Percentiles rank a stretch among this genome's conserved stretches.
phyloP scores from a whole-genome alignment of 1,284 basidiomycete genomes.

The Fomes fomentarius region DNA sequence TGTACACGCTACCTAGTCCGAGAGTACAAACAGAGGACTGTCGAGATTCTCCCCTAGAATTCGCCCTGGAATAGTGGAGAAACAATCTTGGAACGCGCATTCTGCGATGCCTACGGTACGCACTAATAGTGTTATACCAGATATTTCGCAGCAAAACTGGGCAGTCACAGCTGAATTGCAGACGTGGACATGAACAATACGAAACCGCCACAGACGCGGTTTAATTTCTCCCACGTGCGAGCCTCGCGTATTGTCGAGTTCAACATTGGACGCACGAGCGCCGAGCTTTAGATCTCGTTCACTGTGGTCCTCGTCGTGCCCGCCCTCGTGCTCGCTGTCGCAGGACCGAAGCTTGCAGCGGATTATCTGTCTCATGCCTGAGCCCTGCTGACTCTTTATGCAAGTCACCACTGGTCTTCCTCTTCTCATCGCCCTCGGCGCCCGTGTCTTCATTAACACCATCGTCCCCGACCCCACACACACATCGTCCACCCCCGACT shows the following conservation, averaged over 20 bases:
- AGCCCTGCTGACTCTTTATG: conserved; percentile 29
- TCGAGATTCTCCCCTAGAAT: no score
- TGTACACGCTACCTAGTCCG: no score
- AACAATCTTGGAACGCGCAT: no score
- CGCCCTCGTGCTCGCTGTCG: conserved; percentile 22
- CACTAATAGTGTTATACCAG: no score
- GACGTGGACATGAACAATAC: no score
- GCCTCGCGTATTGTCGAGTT: conserved; percentile 9
- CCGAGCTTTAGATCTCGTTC: conserved; percentile 7
- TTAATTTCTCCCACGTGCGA: conserved; percentile 23
- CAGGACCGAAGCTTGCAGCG: conserved; percentile 26
- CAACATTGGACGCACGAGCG: conserved; percentile 2
- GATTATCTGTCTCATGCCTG: conserved; percentile 30
- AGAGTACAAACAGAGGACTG: no score
- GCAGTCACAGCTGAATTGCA: no score
- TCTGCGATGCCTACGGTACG: no score
- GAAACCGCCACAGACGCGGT: not conserved
- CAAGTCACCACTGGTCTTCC: conserved; percentile 47
- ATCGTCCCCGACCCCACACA: conserved; percentile 39
- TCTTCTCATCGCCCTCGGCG: conserved; percentile 60
- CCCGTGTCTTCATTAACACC: conserved; percentile 65
- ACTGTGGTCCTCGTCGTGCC: conserved; percentile 18
- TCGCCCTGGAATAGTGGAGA: no score
- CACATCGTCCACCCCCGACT: conserved; percentile 52
- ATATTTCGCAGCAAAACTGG: no score